Conservation (phyloP, 192 early-diverging fungal species). For the Diversispora epigaea region DNA sequence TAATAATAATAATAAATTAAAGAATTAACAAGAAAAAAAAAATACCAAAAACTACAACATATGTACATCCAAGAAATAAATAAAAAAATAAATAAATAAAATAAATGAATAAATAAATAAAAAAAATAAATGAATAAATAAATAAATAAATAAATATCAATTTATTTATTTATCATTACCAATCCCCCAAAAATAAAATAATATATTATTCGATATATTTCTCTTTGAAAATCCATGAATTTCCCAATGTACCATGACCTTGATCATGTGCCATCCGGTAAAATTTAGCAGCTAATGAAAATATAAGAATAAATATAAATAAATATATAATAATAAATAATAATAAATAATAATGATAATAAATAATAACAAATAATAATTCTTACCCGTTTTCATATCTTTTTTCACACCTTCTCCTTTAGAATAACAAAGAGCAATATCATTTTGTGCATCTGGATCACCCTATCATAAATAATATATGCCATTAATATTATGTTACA, state of each 20-base stretch:
- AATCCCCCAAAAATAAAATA: no score
- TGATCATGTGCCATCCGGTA: constrained; percentile 70
- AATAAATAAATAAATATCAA: no score
- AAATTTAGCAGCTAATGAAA: constrained; percentile 71
- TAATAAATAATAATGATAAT: not conserved
- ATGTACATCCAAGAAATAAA: no score
- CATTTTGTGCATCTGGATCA: constrained; percentile 78
- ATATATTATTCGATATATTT: constrained; percentile 57
- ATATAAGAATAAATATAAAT: not conserved
- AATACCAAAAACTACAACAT: no score
- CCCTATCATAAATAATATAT: constrained; percentile 39
- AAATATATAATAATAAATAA: not conserved
- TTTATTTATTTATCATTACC: no score
- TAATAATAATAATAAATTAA: no score
- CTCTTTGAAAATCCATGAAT: constrained; percentile 80
- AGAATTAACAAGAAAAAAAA: no score
- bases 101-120: no score
- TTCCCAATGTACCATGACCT: constrained; percentile 69
- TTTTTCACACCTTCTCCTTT: constrained; percentile 77
- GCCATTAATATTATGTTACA: no score
- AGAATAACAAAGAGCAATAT: constrained; percentile 70
- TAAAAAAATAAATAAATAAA: no score
- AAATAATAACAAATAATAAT: not conserved
- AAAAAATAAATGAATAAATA: no score
- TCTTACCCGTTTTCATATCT: constrained; percentile 53